A percentile compares a stretch with the other conserved stretches of the same genome.
phyloP scores from a whole-genome alignment of 306 rosid species.

The Begonia peltatifolia region DNA sequence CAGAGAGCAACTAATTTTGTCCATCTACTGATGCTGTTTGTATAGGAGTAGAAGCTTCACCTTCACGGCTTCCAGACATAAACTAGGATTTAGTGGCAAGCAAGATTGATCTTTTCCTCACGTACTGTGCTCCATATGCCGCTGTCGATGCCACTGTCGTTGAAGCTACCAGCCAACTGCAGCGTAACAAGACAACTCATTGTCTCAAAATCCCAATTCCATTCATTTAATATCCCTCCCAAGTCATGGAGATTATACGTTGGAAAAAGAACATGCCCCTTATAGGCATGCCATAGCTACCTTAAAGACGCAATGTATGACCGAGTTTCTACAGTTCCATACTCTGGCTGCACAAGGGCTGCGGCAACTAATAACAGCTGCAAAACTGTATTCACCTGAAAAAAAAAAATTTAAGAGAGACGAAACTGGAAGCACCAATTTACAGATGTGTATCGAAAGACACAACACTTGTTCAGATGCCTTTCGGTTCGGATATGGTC shows the following conservation, averaged over 20 bases:
- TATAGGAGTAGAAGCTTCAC: not conserved
- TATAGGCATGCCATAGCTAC: slow-evolving; percentile 15
- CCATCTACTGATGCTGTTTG: too few relatives aligned
- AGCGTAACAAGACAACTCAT: slow-evolving; percentile 3
- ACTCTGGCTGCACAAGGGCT: slow-evolving; percentile 84
- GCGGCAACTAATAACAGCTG: slow-evolving; percentile 70
- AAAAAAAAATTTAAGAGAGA: not conserved
- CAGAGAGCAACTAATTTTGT: too few relatives aligned
- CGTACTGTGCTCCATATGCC: slow-evolving; percentile 48
- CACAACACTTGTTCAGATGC: not conserved
- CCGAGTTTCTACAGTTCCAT: slow-evolving; percentile 65
- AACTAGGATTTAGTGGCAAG: slow-evolving; percentile 12
- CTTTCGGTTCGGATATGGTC: too few relatives aligned
- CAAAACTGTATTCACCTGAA: slow-evolving; percentile 80
- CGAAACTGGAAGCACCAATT: too few relatives aligned
- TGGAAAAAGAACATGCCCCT: too few relatives aligned
- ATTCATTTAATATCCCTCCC: too few relatives aligned
- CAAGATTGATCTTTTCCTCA: slow-evolving; percentile 22
- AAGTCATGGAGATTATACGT: too few relatives aligned
- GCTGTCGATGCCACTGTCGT: slow-evolving; percentile 55
- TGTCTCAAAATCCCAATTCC: too few relatives aligned
- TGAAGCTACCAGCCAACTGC: slow-evolving; percentile 90
- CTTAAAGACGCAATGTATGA: slow-evolving; percentile 50
- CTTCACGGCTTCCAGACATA: not conserved
- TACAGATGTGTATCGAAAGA: too few relatives aligned